These are phyloP conservation scores for Scenedesmus sp. DNA, from an alignment of 163 green algal species.

Conservation along the genomic window DNA sequence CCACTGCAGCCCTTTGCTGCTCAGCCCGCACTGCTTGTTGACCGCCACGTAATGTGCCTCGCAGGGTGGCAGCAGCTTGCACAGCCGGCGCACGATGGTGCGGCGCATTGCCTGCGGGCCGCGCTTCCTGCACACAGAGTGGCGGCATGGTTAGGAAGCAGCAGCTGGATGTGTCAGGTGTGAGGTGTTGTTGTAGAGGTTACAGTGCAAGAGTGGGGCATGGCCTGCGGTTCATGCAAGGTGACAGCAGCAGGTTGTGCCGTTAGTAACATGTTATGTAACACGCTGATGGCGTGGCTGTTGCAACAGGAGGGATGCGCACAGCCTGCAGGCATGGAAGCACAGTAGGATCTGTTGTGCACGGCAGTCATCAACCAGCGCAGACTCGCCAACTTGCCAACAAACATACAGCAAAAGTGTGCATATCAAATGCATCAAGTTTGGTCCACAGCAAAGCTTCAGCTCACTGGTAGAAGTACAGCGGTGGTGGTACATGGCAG, in stretches of 20 bases:
- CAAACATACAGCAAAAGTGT: too few species aligned
- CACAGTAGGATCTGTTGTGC: too few species aligned
- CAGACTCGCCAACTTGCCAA: too few species aligned
- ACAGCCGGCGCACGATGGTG: slow-evolving; percentile 4
- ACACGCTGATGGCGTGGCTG: too few species aligned
- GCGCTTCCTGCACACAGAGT: background rate
- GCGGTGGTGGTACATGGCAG: too few species aligned
- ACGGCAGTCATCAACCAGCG: too few species aligned
- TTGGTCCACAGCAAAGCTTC: too few species aligned
- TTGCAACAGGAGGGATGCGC: too few species aligned
- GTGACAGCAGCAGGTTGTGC: background rate
- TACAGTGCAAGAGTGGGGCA: background rate
- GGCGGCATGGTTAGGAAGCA: too few species aligned
- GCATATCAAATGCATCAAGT: too few species aligned
- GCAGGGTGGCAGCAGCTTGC: slow-evolving; percentile 5
- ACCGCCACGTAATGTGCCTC: background rate
- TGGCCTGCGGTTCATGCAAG: background rate
- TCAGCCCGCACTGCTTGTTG: slow-evolving; percentile 10
- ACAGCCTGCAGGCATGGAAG: too few species aligned
- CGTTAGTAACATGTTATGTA: background rate
- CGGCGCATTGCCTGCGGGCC: background rate
- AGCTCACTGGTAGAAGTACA: too few species aligned
- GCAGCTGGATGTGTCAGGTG: background rate
- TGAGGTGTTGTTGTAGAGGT: background rate
- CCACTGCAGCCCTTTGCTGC: slow-evolving; percentile 4